Evolutionary conservation across 805 yeast species (phyloP).

Genomic region (Ascoidea asiatica): DNA sequence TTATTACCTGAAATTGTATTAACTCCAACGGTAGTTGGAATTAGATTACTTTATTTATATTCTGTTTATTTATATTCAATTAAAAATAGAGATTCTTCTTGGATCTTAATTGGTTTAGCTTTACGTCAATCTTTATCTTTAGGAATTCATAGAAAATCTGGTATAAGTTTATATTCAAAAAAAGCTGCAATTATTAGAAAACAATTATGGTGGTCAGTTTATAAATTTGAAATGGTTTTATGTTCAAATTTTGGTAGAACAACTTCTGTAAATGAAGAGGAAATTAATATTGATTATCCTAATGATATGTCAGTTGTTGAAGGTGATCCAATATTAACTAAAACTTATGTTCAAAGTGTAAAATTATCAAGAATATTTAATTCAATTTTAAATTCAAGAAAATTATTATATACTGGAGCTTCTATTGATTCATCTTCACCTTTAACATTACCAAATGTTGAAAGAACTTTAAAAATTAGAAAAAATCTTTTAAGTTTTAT

Average conservation of each 20-base stretch:
- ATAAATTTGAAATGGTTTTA: constrained; percentile 25
- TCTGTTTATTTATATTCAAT: constrained; percentile 29
- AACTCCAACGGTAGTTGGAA: constrained; percentile 30
- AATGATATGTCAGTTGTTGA: constrained; percentile 14
- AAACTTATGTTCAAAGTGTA: constrained; percentile 21
- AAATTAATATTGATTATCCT: constrained; percentile 29
- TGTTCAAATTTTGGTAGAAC: constrained; percentile 34
- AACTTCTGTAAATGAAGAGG: constrained; percentile 28
- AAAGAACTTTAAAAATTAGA: constrained; percentile 24
- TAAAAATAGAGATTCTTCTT: constrained; percentile 33
- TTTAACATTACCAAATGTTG: constrained; percentile 25
- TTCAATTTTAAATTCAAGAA: constrained; percentile 26
- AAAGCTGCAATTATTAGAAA: constrained; percentile 17
- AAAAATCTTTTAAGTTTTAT: constrained; percentile 19
- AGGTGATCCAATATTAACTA: constrained; percentile 17
- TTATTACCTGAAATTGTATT: constrained; percentile 29
- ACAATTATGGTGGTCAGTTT: constrained; percentile 27
- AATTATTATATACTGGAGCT: constrained; percentile 20
- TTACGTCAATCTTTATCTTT: constrained; percentile 31
- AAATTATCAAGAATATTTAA: constrained; percentile 24
- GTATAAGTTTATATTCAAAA: constrained; percentile 25
- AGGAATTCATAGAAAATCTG: constrained; percentile 29
- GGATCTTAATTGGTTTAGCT: constrained; percentile 32
- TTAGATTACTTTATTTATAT: constrained; percentile 26
- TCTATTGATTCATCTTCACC: constrained; percentile 13